These are phyloP conservation scores for Candida maesae DNA, from an alignment of 805 yeast species.

Conservation along the genomic window DNA sequence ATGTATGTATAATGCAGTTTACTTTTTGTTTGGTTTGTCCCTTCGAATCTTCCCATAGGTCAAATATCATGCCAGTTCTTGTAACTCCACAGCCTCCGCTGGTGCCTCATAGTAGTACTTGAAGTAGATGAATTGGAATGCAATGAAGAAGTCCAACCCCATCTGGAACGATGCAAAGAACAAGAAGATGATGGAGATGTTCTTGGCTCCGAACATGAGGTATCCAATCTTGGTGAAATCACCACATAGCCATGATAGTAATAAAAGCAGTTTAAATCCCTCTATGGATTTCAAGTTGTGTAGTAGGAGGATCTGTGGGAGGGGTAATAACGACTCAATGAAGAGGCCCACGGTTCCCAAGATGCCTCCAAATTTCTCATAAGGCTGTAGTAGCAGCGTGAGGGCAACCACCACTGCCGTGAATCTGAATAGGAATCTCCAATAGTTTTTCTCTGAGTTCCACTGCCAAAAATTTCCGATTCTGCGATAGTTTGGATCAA, in stretches of 20 bases:
- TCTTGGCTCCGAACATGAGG: conserved; percentile 68
- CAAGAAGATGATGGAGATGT: conserved; percentile 61
- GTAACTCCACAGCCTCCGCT: conserved; percentile 14
- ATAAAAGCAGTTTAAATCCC: conserved; percentile 71
- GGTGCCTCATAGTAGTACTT: conserved; percentile 34
- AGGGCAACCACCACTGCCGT: conserved; percentile 18
- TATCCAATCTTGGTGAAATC: conserved; percentile 76
- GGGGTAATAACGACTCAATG: conserved; percentile 67
- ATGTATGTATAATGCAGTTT: too few species aligned
- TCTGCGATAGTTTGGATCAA: conserved; percentile 66
- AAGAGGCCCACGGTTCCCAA: conserved; percentile 65
- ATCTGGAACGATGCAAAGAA: conserved; percentile 76
- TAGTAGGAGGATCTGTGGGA: conserved; percentile 73
- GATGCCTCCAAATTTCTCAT: conserved; percentile 39
- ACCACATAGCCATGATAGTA: conserved; percentile 87
- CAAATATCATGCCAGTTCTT: conserved; percentile 6
- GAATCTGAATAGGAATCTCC: conserved; percentile 53
- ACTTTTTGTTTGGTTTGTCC: too few species aligned
- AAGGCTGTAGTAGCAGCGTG: conserved; percentile 38
- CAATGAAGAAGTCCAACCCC: conserved; percentile 66
- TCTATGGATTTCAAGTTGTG: conserved; percentile 63
- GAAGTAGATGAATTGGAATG: conserved; percentile 68
- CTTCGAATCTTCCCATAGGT: too few species aligned
- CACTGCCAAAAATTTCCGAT: conserved; percentile 84
- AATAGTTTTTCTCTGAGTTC: conserved; percentile 54